Evolutionary conservation across 1,284 basidiomycete species (phyloP).

Genomic region (Thelephora terrestris): DNA sequence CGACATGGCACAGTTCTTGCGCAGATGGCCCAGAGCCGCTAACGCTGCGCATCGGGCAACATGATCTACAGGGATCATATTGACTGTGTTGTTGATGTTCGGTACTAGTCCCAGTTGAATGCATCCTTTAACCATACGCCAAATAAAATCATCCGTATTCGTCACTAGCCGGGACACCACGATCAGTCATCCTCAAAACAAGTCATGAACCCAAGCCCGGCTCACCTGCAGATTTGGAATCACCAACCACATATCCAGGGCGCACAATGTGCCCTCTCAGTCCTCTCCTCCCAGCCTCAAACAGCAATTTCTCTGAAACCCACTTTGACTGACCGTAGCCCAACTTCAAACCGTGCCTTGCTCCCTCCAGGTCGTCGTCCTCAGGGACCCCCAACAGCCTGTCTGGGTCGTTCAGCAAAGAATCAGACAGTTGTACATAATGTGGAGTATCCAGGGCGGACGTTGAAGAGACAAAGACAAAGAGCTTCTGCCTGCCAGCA

Average conservation of each 20-base stretch:
- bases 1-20: conserved; percentile 35
- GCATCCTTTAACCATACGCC: conserved; percentile 97
- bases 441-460: conserved; percentile 88
- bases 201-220: conserved; percentile 1
- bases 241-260: conserved; percentile 95
- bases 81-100: conserved; percentile 97
- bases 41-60: conserved; percentile 80
- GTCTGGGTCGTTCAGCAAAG: conserved; percentile 36
- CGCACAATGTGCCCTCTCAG: conserved; percentile 85
- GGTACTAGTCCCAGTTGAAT: conserved; percentile 92
- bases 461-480: conserved; percentile 93
- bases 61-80: conserved; percentile 98
- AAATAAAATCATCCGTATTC: conserved; percentile 99
- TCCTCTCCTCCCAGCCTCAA: conserved; percentile 84
- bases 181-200: conserved; percentile 7
- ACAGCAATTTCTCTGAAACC: conserved; percentile 93
- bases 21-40: conserved; percentile 51
- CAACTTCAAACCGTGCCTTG: conserved; percentile 66
- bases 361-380: conserved; percentile 86
- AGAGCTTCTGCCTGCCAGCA: conserved; percentile 63
- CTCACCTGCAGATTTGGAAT: conserved; percentile 77
- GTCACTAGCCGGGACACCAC: conserved; percentile 51
- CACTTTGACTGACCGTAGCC: conserved; percentile 99
- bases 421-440: conserved; percentile 84
- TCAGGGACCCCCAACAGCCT: conserved; percentile 69